Evolutionary conservation across 805 yeast genomes (phyloP).

Genomic region (Jamesozyma gamospora): DNA sequence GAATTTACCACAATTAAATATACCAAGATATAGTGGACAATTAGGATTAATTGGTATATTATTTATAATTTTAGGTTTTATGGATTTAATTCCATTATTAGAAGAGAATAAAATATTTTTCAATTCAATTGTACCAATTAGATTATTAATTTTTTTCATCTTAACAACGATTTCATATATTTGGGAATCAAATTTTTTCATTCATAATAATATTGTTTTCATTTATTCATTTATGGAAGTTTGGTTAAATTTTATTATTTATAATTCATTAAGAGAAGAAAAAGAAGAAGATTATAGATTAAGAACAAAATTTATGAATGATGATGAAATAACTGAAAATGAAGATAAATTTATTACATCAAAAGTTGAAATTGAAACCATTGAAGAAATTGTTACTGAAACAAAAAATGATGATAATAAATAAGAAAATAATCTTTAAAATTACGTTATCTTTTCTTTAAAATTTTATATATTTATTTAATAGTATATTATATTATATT

Average conservation of each 20-base stretch:
- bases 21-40: constrained; percentile 33
- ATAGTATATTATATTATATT: too few species aligned
- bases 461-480: not conserved
- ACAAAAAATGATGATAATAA: not conserved
- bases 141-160: constrained; percentile 41
- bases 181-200: constrained; percentile 31
- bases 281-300: constrained; percentile 38
- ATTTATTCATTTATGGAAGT: constrained; percentile 52
- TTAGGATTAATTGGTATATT: constrained; percentile 42
- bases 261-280: constrained; percentile 56
- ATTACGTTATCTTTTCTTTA: not conserved
- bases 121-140: constrained; percentile 49
- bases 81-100: constrained; percentile 51
- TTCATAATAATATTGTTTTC: constrained; percentile 58
- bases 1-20: constrained; percentile 34
- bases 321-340: constrained; percentile 5
- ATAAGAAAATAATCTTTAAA: not conserved
- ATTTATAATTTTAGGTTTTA: constrained; percentile 35
- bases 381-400: not conserved
- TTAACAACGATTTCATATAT: constrained; percentile 42
- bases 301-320: constrained; percentile 4
- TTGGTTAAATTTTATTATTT: constrained; percentile 59
- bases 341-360: constrained; percentile 2
- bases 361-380: not conserved
- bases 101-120: constrained; percentile 39